Conservation (phyloP, 1,284 basidiomycete species). For the Mycena citricolor region DNA sequence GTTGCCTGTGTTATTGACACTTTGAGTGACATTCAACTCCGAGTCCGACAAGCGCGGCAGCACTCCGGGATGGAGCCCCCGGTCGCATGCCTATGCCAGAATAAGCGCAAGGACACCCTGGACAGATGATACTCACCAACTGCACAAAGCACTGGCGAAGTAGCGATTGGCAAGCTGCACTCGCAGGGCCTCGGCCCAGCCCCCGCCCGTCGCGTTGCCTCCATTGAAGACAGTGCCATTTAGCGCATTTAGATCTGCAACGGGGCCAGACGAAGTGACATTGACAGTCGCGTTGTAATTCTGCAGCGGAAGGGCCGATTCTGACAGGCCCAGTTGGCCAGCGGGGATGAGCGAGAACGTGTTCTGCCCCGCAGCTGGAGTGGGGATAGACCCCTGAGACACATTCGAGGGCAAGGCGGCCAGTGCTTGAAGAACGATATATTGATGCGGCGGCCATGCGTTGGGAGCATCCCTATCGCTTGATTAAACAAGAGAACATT, state of each 20-base stretch:
- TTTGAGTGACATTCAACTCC: conserved; percentile 76
- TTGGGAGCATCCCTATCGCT: conserved; percentile 68
- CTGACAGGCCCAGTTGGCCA: conserved; percentile 72
- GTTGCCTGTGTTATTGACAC: conserved; percentile 67
- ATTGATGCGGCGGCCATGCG: conserved; percentile 85
- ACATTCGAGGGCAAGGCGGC: conserved; percentile 70
- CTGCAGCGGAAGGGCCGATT: conserved; percentile 70
- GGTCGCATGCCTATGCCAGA: conserved; percentile 61
- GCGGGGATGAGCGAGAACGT: conserved; percentile 69
- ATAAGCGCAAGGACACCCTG: conserved; percentile 2
- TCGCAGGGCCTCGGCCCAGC: conserved; percentile 65
- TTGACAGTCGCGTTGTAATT: conserved; percentile 44
- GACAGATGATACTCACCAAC: conserved; percentile 60
- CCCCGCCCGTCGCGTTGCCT: conserved; percentile 63
- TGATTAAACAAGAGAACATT: background rate
- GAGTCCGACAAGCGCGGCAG: conserved; percentile 67
- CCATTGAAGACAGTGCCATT: conserved; percentile 73
- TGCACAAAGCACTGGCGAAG: conserved; percentile 80
- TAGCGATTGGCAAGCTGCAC: conserved; percentile 83
- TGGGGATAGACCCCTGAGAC: conserved; percentile 50
- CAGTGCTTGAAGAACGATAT: conserved; percentile 80
- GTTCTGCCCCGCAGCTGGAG: conserved; percentile 47
- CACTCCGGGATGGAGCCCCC: conserved; percentile 77
- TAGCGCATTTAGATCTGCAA: conserved; percentile 58
- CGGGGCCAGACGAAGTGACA: conserved; percentile 50